Evolutionary conservation across 148 eudicot genomes (phyloP).

Genomic region (Heliosperma pusillum): DNA sequence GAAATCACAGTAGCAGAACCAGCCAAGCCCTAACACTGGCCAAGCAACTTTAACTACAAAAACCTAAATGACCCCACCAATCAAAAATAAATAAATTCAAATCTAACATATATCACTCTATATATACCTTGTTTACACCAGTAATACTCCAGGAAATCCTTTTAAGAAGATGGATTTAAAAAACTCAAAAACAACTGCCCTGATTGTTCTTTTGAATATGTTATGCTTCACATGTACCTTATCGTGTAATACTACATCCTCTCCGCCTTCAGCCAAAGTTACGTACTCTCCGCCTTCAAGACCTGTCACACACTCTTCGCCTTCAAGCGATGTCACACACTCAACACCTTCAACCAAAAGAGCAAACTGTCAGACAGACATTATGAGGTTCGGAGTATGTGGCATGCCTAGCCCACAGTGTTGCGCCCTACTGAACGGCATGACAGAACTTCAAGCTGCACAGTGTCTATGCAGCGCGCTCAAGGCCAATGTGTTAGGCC

Average conservation of each 20-base stretch:
- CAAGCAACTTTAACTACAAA: too few species aligned
- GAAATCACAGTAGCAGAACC: too few species aligned
- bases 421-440: constrained; percentile 52
- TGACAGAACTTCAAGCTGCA: constrained; percentile 81
- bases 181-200: not conserved
- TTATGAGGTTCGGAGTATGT: constrained; percentile 76
- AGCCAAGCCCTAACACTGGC: too few species aligned
- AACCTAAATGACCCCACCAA: too few species aligned
- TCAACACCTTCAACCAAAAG: constrained; percentile 6
- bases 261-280: constrained; percentile 22
- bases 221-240: not conserved
- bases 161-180: not conserved
- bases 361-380: constrained; percentile 64
- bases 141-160: not conserved
- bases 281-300: constrained; percentile 33
- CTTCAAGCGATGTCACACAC: not conserved
- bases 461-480: constrained; percentile 75
- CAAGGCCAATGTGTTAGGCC: constrained; percentile 64
- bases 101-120: not conserved
- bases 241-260: not conserved
- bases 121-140: not conserved
- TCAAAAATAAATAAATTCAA: too few species aligned
- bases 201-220: not conserved
- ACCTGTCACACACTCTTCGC: constrained; percentile 37
- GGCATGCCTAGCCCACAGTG: constrained; percentile 61